Evolutionary conservation across 148 eudicot species (phyloP).

Genomic region (Silene latifolia): DNA sequence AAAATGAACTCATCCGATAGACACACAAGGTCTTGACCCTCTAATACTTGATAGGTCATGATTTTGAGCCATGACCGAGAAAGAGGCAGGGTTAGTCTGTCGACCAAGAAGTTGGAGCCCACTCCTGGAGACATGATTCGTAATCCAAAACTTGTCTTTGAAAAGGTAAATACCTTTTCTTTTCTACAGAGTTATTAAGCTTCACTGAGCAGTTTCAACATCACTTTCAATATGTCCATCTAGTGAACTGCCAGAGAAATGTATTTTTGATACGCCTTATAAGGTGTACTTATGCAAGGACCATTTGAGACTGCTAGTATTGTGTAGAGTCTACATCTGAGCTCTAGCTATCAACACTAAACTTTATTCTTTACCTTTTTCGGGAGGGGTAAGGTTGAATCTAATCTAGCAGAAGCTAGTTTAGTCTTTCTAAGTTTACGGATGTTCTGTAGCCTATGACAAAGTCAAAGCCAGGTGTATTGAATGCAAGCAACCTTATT

Average conservation of each 20-base stretch:
- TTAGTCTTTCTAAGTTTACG: no score
- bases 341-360: no score
- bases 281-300: no score
- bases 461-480: no score
- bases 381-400: no score
- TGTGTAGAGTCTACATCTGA: background rate
- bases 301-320: no score
- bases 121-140: constrained; percentile 99
- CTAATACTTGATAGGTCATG: constrained; percentile 65
- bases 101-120: constrained; percentile 97
- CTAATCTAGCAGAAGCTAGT: no score
- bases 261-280: no score
- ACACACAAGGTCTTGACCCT: background rate
- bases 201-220: background rate
- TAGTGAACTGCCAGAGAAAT: no score
- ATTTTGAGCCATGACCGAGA: constrained; percentile 94
- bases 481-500: no score
- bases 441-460: no score
- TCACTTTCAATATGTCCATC: background rate
- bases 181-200: background rate
- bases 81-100: constrained; percentile 95
- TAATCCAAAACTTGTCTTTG: constrained; percentile 91
- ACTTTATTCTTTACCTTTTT: no score
- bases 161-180: constrained; percentile 55
- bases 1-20: background rate